Conservation (phyloP, 2,329 filamentous ascomycete species). For the Polychaeton citri region DNA sequence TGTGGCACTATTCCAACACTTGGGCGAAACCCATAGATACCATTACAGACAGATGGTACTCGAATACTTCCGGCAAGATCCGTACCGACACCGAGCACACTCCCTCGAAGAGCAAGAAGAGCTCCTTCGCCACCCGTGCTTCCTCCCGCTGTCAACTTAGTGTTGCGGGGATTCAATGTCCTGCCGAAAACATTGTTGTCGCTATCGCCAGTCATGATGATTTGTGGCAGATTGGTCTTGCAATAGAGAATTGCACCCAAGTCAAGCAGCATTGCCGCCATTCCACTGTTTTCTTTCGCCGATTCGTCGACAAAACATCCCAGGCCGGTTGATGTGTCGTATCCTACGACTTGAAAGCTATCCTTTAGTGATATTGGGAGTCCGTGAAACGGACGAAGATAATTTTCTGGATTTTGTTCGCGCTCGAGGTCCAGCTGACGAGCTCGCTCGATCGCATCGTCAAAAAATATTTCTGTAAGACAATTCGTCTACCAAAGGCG, state of each 20-base stretch:
- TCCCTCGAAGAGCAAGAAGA: slow-evolving; percentile 44
- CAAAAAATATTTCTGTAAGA: slow-evolving; percentile 29
- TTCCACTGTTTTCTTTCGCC: slow-evolving; percentile 16
- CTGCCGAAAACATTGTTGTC: slow-evolving; percentile 28
- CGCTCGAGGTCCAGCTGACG: slow-evolving; percentile 12
- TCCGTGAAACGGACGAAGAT: slow-evolving; percentile 31
- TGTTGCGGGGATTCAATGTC: slow-evolving; percentile 49
- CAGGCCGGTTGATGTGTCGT: slow-evolving; percentile 47
- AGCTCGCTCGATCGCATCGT: slow-evolving; percentile 18
- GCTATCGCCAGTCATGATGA: slow-evolving; percentile 25
- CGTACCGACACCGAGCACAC: slow-evolving; percentile 47
- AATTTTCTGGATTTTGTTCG: slow-evolving; percentile 6
- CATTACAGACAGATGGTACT: slow-evolving; percentile 70
- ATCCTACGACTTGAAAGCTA: slow-evolving; percentile 46
- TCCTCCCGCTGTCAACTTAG: slow-evolving; percentile 48
- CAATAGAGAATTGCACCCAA: slow-evolving; percentile 38
- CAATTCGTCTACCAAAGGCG: slow-evolving; percentile 10
- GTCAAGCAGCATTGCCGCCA: slow-evolving; percentile 24
- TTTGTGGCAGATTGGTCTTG: slow-evolving; percentile 41
- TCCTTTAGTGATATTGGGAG: slow-evolving; percentile 46
- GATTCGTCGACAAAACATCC: slow-evolving; percentile 27
- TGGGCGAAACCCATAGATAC: no score
- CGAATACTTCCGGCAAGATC: slow-evolving; percentile 52
- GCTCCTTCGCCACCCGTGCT: slow-evolving; percentile 53
- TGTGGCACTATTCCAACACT: no score